These are phyloP conservation scores for Singerocomus inundabilis DNA, from an alignment of 1,284 basidiomycete species.

Conservation along the genomic window DNA sequence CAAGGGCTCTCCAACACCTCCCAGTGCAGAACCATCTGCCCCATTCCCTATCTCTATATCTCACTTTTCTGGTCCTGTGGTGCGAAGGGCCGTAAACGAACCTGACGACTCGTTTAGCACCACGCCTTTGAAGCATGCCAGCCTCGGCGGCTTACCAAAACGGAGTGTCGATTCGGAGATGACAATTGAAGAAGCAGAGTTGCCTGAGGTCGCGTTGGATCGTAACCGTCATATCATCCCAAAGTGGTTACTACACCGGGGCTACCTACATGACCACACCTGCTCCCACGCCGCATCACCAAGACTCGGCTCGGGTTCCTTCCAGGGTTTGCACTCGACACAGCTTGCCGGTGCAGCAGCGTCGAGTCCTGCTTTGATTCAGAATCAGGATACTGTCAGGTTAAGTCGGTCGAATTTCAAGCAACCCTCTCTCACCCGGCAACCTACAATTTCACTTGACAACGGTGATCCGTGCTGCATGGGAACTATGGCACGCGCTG, in stretches of 20 bases:
- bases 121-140: slow-evolving; percentile 7
- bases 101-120: slow-evolving; percentile 4
- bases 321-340: slow-evolving; percentile 37
- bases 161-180: slow-evolving; percentile 40
- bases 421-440: slow-evolving; percentile 43
- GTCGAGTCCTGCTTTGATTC: slow-evolving; percentile 64
- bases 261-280: slow-evolving; percentile 42
- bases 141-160: slow-evolving; percentile 12
- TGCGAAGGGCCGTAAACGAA: slow-evolving; percentile 42
- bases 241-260: slow-evolving; percentile 79
- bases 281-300: slow-evolving; percentile 47
- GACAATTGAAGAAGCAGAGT: slow-evolving; percentile 65
- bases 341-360: slow-evolving; percentile 52
- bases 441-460: slow-evolving; percentile 36
- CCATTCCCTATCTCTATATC: slow-evolving; percentile 19
- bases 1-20: slow-evolving; percentile 37
- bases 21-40: slow-evolving; percentile 13
- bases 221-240: slow-evolving; percentile 96
- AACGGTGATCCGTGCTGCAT: slow-evolving; percentile 52
- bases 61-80: slow-evolving; percentile 27
- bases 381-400: slow-evolving; percentile 16
- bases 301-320: slow-evolving; percentile 30
- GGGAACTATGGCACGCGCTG: slow-evolving; percentile 27
- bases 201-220: slow-evolving; percentile 90
- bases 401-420: slow-evolving; percentile 19